Evolutionary conservation across 1,284 basidiomycete species (phyloP).

Genomic region (Trametes versicolor): DNA sequence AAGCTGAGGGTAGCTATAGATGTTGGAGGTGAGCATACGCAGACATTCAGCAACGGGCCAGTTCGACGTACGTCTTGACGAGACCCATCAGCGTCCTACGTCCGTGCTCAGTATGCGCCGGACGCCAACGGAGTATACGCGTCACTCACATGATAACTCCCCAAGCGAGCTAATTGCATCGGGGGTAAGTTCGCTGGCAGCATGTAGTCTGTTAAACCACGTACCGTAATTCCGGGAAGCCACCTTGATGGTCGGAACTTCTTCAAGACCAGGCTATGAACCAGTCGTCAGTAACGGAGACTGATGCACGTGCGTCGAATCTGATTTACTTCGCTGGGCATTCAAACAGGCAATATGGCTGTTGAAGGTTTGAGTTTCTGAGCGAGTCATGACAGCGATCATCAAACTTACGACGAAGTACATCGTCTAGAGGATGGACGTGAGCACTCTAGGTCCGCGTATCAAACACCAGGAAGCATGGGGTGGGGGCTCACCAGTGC

Average conservation of each 20-base stretch:
- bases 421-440: slow-evolving; percentile 60
- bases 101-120: neutral
- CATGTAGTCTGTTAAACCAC: neutral
- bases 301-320: too few relatives aligned
- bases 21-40: slow-evolving; percentile 6
- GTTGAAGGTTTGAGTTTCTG: neutral
- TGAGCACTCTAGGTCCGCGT: neutral
- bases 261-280: slow-evolving; percentile 44
- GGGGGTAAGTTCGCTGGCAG: neutral
- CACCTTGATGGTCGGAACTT: slow-evolving; percentile 47
- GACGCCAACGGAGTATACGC: neutral
- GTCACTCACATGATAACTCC: slow-evolving; percentile 36
- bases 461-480: slow-evolving; percentile 1
- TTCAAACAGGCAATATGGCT: slow-evolving; percentile 73
- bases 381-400: neutral
- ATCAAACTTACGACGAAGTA: slow-evolving; percentile 65
- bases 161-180: slow-evolving; percentile 36
- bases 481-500: slow-evolving; percentile 57
- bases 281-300: neutral
- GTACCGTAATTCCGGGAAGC: slow-evolving; percentile 45
- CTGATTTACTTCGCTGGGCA: slow-evolving; percentile 64
- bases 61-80: slow-evolving; percentile 60
- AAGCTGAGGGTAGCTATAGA: slow-evolving; percentile 64
- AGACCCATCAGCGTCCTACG: slow-evolving; percentile 71
- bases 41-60: neutral